Evolutionary conservation across 495 filamentous ascomycete genomes (phyloP), one percentile per base, ranked within the genome.

Genomic region (Penicillium silybi): DNA sequence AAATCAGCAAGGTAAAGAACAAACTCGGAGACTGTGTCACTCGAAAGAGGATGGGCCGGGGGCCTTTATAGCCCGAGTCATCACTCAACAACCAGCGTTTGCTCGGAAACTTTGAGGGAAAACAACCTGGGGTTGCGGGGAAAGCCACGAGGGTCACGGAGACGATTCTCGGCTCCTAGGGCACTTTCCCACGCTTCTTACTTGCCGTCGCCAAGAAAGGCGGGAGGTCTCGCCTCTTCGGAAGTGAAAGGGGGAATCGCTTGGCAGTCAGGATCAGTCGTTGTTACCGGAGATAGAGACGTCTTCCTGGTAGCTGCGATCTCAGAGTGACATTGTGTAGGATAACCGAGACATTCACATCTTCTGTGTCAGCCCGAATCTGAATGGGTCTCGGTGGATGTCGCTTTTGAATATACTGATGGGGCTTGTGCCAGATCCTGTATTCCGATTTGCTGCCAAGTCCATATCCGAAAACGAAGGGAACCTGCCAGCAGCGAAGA

Each of bases 171-270:
- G 29, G 8, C 29, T 32, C 29, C 29, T 13, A 4, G 29, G 11
- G 29, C 29, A 13, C 10, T 6, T 41, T 20, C 18, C 38, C 6
- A 7, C 4, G 38, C n/a, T 2, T 41, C 38, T 13, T 9, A 52
- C 46, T 37, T 52, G 53, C 53, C 48, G 48, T 17, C 43, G 50
- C 55, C 50, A 53, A 53, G 50, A 17, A 22, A 16, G 1, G 19
- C 29, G 9, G 15, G 25, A 23, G 46, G 46, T 25, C 46, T 40
- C 19, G 20, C 22, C 17, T 11, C 34, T 29, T 26, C 23, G 26
- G 18, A 46, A 35, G 44, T 23, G 17, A 38, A 35, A 37, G 5
- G 43, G n/a, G 26, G 20, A 18, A 16, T 6, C 8, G 15, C 44
- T 46, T 46, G 29, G 44, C 44, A 22, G 0, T 32, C 4, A 15